These are phyloP conservation scores for Nidularia sp. DNA, from an alignment of 768 basidiomycete species.

Conservation along the genomic window DNA sequence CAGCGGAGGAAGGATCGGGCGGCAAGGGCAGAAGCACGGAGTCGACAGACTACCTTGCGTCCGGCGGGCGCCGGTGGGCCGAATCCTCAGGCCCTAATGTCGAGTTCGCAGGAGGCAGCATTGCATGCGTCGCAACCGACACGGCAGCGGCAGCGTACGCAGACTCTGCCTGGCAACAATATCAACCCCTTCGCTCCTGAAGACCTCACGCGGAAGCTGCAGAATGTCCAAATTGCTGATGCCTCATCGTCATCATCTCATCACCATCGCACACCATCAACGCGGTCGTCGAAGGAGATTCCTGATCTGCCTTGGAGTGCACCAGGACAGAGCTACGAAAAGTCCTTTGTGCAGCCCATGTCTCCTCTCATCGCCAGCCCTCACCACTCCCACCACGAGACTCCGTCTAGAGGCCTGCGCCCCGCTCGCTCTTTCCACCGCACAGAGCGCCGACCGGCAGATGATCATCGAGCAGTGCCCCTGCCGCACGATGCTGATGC, in stretches of 20 bases:
- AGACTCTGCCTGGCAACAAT: slow-evolving; percentile 37
- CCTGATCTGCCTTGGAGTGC: background rate
- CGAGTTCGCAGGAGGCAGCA: slow-evolving; percentile 35
- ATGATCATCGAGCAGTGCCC: slow-evolving; percentile 24
- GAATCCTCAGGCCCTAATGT: slow-evolving; percentile 6
- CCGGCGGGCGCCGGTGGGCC: slow-evolving; percentile 28
- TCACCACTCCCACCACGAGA: slow-evolving; percentile 12
- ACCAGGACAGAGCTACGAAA: background rate
- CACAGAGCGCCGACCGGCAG: slow-evolving; percentile 26
- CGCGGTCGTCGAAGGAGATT: slow-evolving; percentile 4
- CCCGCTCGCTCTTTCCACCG: slow-evolving; percentile 63
- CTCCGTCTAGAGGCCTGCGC: slow-evolving; percentile 29
- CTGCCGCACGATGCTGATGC: slow-evolving; percentile 25
- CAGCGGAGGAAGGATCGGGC: slow-evolving; percentile 48
- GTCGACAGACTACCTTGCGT: slow-evolving; percentile 26
- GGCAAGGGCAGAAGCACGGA: slow-evolving; percentile 17
- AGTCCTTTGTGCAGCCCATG: background rate
- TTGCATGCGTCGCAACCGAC: slow-evolving; percentile 21
- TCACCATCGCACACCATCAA: slow-evolving; percentile 6
- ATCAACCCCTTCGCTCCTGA: slow-evolving; percentile 44
- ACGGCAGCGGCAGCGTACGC: slow-evolving; percentile 33
- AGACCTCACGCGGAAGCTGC: slow-evolving; percentile 56
- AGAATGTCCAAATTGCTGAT: slow-evolving; percentile 39
- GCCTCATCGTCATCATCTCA: slow-evolving; percentile 7
- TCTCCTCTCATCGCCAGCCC: background rate